Evolutionary conservation across 2,329 filamentous ascomycete genomes (phyloP).

Genomic region (Alternaria sp.): DNA sequence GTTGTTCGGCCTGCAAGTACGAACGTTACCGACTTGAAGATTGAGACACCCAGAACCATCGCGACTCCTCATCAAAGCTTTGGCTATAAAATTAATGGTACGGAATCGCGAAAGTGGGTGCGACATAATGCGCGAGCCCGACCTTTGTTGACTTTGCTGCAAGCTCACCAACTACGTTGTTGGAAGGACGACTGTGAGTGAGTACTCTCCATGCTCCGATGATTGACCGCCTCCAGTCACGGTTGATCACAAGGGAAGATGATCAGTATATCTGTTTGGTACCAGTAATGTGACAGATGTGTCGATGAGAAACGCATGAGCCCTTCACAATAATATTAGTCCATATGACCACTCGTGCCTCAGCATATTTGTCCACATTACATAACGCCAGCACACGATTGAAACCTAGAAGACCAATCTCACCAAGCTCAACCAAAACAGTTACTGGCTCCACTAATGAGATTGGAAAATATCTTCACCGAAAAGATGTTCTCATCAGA

Average conservation of each 20-base stretch:
- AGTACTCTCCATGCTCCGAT: no score
- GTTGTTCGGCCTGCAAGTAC: slow-evolving; percentile 18
- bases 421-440: neutral
- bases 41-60: accelerated
- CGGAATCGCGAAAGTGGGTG: neutral
- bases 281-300: neutral
- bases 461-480: neutral
- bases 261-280: neutral
- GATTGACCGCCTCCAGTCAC: neutral
- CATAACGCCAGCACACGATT: neutral
- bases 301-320: neutral
- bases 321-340: neutral
- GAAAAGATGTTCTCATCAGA: neutral
- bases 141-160: neutral
- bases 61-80: no score
- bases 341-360: neutral
- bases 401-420: neutral
- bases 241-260: neutral
- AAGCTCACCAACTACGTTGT: accelerated
- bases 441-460: neutral
- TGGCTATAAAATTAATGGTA: no score
- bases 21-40: slow-evolving; percentile 12
- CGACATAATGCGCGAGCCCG: neutral
- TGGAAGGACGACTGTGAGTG: neutral
- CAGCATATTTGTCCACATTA: neutral